Conservation (phyloP, 306 rosid species). For the Trifolium repens region DNA sequence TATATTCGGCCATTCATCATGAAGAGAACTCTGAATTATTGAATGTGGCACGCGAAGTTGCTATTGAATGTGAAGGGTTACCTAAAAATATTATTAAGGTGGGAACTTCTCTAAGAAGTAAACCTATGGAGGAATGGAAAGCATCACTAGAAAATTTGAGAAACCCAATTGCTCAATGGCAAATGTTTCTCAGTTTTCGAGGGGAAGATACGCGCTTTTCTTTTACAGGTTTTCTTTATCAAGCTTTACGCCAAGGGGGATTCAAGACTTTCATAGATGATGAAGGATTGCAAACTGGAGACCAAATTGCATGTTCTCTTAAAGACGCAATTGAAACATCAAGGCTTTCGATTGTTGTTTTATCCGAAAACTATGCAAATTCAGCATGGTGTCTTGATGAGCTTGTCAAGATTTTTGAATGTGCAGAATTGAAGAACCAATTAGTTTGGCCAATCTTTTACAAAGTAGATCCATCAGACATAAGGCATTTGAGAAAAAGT, state of each 20-base stretch:
- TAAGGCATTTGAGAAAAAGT: constrained; percentile 8
- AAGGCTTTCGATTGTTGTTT: constrained; percentile 12
- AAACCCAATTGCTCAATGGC: neutral
- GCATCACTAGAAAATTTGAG: neutral
- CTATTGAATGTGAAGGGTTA: no score
- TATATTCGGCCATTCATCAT: no score
- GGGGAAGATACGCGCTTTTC: neutral
- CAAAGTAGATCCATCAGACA: constrained; percentile 28
- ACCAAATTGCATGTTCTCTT: constrained; percentile 8
- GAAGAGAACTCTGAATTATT: no score
- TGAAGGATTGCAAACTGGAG: neutral
- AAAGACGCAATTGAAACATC: constrained; percentile 5
- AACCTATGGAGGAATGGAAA: neutral
- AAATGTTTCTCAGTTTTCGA: neutral
- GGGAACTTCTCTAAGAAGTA: neutral
- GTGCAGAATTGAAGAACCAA: constrained; percentile 1
- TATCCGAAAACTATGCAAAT: constrained; percentile 23
- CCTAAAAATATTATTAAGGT: neutral
- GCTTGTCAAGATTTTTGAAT: constrained; percentile 20
- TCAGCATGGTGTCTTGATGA: constrained; percentile 37
- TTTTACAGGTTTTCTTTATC: constrained; percentile 8
- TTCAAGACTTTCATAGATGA: constrained; percentile 33
- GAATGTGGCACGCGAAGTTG: no score
- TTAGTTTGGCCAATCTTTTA: constrained; percentile 37
- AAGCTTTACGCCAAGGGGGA: neutral